These are phyloP conservation scores for Myrica gale DNA, from an alignment of 306 rosid genomes.

Conservation along the genomic window DNA sequence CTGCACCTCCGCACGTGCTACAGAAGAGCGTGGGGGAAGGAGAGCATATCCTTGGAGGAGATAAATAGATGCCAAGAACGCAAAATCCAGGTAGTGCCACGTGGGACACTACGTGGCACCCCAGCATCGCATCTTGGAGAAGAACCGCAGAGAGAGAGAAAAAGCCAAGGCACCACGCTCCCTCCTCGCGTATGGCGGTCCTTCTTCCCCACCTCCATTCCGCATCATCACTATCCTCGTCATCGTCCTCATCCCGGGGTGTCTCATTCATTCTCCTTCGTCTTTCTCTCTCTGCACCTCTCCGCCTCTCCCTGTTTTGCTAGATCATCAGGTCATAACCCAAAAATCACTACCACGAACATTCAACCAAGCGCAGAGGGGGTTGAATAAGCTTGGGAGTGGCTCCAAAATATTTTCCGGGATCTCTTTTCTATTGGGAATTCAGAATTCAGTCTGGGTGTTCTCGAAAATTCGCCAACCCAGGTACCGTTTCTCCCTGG, in stretches of 20 bases:
- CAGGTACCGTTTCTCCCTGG: conserved; percentile 34
- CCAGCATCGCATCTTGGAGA: conserved; percentile 65
- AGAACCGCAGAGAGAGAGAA: background rate
- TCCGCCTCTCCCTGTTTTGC: conserved; percentile 8
- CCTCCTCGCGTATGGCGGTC: conserved; percentile 49
- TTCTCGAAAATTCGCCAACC: conserved; percentile 7
- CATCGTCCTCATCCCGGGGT: background rate
- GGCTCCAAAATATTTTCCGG: conserved; percentile 17
- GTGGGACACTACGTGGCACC: conserved; percentile 74
- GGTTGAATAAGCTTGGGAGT: conserved; percentile 13
- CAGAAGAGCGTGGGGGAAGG: background rate
- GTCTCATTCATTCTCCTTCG: background rate
- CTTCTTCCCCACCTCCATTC: conserved; percentile 37
- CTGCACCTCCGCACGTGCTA: conserved; percentile 19
- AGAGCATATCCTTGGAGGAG: conserved; percentile 58
- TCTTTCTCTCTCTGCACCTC: conserved; percentile 7
- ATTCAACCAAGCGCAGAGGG: conserved; percentile 2
- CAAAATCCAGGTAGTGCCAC: conserved; percentile 65
- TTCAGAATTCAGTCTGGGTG: conserved; percentile 19
- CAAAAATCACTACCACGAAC: conserved; percentile 5
- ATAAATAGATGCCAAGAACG: conserved; percentile 62
- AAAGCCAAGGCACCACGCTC: background rate
- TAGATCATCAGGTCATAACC: conserved; percentile 21
- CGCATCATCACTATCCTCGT: conserved; percentile 20
- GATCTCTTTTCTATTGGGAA: conserved; percentile 22